Percentiles rank a stretch among this genome's conserved stretches.
phyloP scores from a whole-genome alignment of 768 basidiomycete genomes.

The Asterophora parasitica region DNA sequence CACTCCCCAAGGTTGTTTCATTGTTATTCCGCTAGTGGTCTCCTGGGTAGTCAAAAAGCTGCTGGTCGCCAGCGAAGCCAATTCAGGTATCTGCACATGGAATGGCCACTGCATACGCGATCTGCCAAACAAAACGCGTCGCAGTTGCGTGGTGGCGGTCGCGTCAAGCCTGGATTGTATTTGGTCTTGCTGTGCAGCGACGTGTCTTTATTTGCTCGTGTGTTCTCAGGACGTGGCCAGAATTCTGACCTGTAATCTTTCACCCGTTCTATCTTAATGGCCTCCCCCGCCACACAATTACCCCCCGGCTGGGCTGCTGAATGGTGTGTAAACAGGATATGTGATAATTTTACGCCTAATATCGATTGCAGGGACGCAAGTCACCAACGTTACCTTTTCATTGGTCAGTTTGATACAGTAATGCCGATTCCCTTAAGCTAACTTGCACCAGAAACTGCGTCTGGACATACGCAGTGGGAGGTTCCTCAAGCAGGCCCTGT shows the following conservation, averaged over 20 bases:
- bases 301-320: slow-evolving; percentile 93
- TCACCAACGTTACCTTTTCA: slow-evolving; percentile 82
- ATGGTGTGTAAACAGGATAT: slow-evolving; percentile 52
- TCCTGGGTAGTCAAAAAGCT: no score
- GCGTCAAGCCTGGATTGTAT: neutral
- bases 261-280: slow-evolving; percentile 31
- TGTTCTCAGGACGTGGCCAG: slow-evolving; percentile 26
- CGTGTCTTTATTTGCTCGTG: slow-evolving; percentile 24
- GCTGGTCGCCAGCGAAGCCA: no score
- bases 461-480: slow-evolving; percentile 89
- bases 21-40: no score
- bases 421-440: slow-evolving; percentile 11
- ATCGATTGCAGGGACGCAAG: slow-evolving; percentile 60
- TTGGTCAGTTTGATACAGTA: slow-evolving; percentile 53
- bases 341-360: slow-evolving; percentile 13
- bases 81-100: no score
- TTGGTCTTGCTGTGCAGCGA: slow-evolving; percentile 19
- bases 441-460: slow-evolving; percentile 63
- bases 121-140: neutral
- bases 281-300: slow-evolving; percentile 57
- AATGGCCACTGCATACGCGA: no score
- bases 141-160: neutral
- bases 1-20: no score
- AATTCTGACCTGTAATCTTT: slow-evolving; percentile 13
- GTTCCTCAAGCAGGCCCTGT: slow-evolving; percentile 29